A percentile compares a stretch with the other conserved stretches of the same genome.
Evolutionary conservation across 257 asterid genomes (phyloP).

Genomic region (Jacaranda mimosifolia): DNA sequence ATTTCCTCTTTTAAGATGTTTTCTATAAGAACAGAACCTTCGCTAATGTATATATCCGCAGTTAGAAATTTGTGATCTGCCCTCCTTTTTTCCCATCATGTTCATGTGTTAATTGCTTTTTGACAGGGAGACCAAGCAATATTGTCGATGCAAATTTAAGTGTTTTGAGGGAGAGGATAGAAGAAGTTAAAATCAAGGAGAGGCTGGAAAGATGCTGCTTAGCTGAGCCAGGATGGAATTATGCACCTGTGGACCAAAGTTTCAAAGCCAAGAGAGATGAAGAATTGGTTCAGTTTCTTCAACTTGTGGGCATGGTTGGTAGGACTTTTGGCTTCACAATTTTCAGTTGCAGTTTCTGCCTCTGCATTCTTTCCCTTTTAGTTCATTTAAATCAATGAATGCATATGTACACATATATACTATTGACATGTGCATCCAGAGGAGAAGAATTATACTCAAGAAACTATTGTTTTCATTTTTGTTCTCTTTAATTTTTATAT

Average conservation of each 20-base stretch:
- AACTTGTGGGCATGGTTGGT: slow-evolving; percentile 37
- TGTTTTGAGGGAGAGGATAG: slow-evolving; percentile 55
- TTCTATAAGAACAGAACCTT: too few relatives aligned
- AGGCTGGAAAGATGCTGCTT: slow-evolving; percentile 48
- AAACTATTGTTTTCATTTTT: too few relatives aligned
- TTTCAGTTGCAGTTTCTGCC: slow-evolving; percentile 48
- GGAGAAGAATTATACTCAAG: too few relatives aligned
- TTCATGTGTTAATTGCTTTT: neutral
- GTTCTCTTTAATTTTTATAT: too few relatives aligned
- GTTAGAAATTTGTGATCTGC: too few relatives aligned
- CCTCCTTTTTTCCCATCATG: neutral
- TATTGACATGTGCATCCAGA: too few relatives aligned
- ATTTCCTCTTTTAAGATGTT: too few relatives aligned
- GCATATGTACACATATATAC: too few relatives aligned
- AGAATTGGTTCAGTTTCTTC: slow-evolving; percentile 29
- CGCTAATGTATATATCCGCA: too few relatives aligned
- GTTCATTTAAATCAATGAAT: slow-evolving; percentile 47
- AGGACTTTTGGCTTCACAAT: slow-evolving; percentile 57
- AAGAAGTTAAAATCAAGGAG: slow-evolving; percentile 52
- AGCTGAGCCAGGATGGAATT: slow-evolving; percentile 48
- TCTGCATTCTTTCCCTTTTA: slow-evolving; percentile 50
- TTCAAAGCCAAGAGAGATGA: slow-evolving; percentile 18
- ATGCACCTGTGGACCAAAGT: neutral
- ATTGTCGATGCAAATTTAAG: slow-evolving; percentile 53
- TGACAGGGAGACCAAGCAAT: slow-evolving; percentile 48